These are phyloP conservation scores for Cystofilobasidium capitatum DNA, from an alignment of 768 basidiomycete genomes.

Conservation along the genomic window DNA sequence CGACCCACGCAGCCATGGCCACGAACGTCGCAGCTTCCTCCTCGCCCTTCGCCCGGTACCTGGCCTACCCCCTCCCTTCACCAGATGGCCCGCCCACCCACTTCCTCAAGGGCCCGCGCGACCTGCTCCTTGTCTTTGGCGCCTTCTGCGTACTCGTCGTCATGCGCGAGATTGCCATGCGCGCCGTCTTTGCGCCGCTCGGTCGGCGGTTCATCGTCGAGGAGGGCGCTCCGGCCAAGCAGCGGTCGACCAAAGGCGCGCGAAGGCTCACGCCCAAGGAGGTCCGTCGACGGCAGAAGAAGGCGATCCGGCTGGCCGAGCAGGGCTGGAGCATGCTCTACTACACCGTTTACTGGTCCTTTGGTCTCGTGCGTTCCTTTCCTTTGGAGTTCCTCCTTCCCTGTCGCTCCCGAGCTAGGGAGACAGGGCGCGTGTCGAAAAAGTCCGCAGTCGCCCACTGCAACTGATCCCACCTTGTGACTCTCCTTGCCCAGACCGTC, in stretches of 20 bases:
- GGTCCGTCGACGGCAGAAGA: constrained; percentile 43
- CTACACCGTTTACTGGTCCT: constrained; percentile 58
- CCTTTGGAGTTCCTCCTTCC: background rate
- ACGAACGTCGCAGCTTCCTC: background rate
- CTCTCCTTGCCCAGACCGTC: background rate
- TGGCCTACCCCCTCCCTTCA: background rate
- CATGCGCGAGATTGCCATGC: constrained; percentile 64
- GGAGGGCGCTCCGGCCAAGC: background rate
- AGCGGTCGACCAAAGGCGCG: background rate
- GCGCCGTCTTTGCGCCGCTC: constrained; percentile 68
- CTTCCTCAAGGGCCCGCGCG: constrained; percentile 60
- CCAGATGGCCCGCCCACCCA: constrained; percentile 33
- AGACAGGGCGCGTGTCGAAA: too few species aligned
- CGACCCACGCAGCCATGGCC: background rate
- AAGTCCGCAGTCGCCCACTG: too few species aligned
- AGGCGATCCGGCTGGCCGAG: constrained; percentile 80
- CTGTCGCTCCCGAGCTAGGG: too few species aligned
- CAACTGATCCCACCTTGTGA: background rate
- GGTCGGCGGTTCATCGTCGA: constrained; percentile 59
- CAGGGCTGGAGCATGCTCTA: constrained; percentile 87
- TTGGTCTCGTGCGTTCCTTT: constrained; percentile 64
- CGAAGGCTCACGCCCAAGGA: constrained; percentile 30
- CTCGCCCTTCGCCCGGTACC: background rate
- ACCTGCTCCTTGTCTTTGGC: constrained; percentile 69
- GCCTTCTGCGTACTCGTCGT: constrained; percentile 80